Percentiles rank a stretch among this genome's conserved stretches.
These are phyloP conservation scores for Sanghuangporus weigelae DNA, from an alignment of 1,284 basidiomycete genomes.

Conservation along the genomic window DNA sequence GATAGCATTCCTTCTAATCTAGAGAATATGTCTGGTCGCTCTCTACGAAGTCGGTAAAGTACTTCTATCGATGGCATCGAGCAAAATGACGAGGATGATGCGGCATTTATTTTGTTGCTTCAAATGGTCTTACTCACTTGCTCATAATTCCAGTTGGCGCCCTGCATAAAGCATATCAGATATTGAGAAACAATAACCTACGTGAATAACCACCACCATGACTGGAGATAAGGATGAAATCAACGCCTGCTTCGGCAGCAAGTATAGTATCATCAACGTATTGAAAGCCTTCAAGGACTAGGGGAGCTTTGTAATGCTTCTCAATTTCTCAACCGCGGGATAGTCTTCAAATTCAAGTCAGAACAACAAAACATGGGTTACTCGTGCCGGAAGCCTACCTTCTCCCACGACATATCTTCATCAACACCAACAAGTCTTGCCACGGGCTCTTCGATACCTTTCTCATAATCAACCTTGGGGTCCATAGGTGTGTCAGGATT, in stretches of 20 bases:
- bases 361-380: background rate
- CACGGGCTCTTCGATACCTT: slow-evolving; percentile 39
- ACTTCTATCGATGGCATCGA: slow-evolving; percentile 72
- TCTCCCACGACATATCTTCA: slow-evolving; percentile 68
- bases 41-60: slow-evolving; percentile 64
- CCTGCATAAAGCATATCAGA: slow-evolving; percentile 34
- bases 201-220: slow-evolving; percentile 67
- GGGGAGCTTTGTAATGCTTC: slow-evolving; percentile 73
- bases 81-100: slow-evolving; percentile 27
- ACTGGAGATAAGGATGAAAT: slow-evolving; percentile 85
- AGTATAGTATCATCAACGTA: slow-evolving; percentile 83
- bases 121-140: slow-evolving; percentile 38
- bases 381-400: slow-evolving; percentile 29
- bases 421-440: slow-evolving; percentile 63
- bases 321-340: slow-evolving; percentile 74
- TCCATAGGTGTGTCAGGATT: slow-evolving; percentile 29
- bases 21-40: slow-evolving; percentile 72
- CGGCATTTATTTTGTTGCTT: slow-evolving; percentile 14
- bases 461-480: slow-evolving; percentile 30
- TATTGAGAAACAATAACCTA: slow-evolving; percentile 20
- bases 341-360: slow-evolving; percentile 40
- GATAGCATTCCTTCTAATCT: slow-evolving; percentile 53
- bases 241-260: slow-evolving; percentile 79
- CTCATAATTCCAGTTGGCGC: slow-evolving; percentile 81
- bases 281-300: slow-evolving; percentile 80